Evolutionary conservation across 768 basidiomycete species (phyloP).

Genomic region (Sarcodon sp.): DNA sequence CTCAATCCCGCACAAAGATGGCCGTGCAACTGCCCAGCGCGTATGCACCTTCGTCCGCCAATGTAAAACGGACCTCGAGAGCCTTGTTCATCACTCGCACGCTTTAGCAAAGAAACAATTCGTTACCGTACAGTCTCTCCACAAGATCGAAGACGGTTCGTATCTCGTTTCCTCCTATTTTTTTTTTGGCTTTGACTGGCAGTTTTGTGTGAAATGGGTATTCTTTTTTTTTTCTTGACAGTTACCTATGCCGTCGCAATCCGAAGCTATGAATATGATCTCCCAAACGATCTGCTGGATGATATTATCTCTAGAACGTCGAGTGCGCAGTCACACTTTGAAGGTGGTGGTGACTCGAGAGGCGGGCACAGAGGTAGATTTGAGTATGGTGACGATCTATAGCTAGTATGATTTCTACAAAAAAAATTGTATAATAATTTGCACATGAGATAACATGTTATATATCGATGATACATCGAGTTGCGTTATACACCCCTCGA

Average conservation of each 20-base stretch:
- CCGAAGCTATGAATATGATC: conserved; percentile 60
- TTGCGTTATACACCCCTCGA: too few relatives aligned
- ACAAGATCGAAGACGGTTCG: conserved; percentile 90
- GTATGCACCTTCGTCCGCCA: conserved; percentile 61
- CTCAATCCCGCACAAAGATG: conserved; percentile 55
- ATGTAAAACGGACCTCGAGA: conserved; percentile 78
- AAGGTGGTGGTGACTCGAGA: neutral
- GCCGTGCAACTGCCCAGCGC: conserved; percentile 44
- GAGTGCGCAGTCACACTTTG: neutral
- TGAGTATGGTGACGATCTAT: too few relatives aligned
- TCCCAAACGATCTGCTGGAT: conserved; percentile 54
- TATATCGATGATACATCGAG: too few relatives aligned
- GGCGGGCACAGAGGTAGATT: neutral
- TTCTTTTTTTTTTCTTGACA: conserved; percentile 12
- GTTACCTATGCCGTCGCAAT: conserved; percentile 65
- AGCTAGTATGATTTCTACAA: too few relatives aligned
- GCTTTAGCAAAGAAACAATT: conserved; percentile 80
- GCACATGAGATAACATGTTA: too few relatives aligned
- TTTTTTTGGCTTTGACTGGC: neutral
- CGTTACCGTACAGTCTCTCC: conserved; percentile 77
- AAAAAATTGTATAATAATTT: too few relatives aligned
- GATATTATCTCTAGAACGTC: conserved; percentile 40
- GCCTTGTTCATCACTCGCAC: conserved; percentile 52
- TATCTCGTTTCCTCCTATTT: neutral
- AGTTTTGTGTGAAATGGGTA: neutral